Evolutionary conservation across 108 stramenopile species (phyloP).

Genomic region (Nannochloropsis granulata): DNA sequence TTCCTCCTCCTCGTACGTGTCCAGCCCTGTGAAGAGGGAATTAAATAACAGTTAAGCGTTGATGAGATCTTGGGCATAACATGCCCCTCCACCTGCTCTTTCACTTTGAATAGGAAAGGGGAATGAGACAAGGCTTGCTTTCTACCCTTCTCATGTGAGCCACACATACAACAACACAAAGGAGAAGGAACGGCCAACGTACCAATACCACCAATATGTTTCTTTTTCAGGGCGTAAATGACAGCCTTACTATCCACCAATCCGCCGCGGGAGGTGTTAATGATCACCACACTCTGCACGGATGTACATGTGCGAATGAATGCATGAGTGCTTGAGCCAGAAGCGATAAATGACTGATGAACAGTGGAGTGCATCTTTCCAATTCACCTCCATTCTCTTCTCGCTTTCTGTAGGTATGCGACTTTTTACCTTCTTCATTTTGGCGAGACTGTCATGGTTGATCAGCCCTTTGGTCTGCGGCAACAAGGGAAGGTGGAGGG

Average conservation of each 20-base stretch:
- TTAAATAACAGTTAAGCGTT: neutral
- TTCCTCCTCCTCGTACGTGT: constrained; percentile 56
- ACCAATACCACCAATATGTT: constrained; percentile 40
- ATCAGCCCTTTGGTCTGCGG: constrained; percentile 47
- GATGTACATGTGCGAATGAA: constrained; percentile 25
- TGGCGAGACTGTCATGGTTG: constrained; percentile 18
- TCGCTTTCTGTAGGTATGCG: too few relatives aligned
- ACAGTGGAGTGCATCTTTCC: too few relatives aligned
- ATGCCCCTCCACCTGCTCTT: too few relatives aligned
- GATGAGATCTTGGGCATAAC: too few relatives aligned
- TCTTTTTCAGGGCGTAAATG: constrained; percentile 43
- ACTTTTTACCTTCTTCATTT: neutral
- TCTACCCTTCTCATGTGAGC: too few relatives aligned
- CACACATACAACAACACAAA: too few relatives aligned
- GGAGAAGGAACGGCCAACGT: neutral
- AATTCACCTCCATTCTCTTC: too few relatives aligned
- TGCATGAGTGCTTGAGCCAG: too few relatives aligned
- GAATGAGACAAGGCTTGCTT: too few relatives aligned
- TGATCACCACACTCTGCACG: constrained; percentile 48
- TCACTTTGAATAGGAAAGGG: too few relatives aligned
- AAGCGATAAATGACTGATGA: too few relatives aligned
- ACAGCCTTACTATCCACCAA: constrained; percentile 52
- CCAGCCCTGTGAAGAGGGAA: constrained; percentile 32
- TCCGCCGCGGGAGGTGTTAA: constrained; percentile 58
- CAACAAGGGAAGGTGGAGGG: constrained; percentile 56